Base-by-base conservation (phyloP, 768 basidiomycete species). In the Cystofilobasidium bisporidii region DNA sequence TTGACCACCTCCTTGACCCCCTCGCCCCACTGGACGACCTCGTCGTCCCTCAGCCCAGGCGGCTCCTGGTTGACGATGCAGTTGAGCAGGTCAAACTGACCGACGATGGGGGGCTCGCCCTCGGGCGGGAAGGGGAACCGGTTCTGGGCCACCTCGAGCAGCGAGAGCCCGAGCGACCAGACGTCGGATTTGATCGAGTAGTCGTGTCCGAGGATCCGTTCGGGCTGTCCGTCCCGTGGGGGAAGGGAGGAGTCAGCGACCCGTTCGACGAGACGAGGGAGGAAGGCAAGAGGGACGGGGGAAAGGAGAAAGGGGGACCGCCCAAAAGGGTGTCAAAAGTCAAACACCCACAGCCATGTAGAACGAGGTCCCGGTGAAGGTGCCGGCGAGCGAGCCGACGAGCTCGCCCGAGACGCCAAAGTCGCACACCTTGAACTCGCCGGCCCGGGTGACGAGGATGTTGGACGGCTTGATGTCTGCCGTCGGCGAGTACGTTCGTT, bases 401-500 rank as follows among this genome's bases (percentile, higher is more conserved):
- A 77, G 63, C 69, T 78, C 77, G 2, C 77, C 77, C n/a, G 75
- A 76, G 1, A 78, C 77, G 14, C 77, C 77, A 64, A 78, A 78
- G 71, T 78, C 77, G 61, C 77, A 78, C 28, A 78, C 69, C 72
- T 78, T 78, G 70, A 77, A 74, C 33, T 73, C 71, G 18, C 77
- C 77, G 18, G 71, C 63, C 30, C 71, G 65, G 3, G 76, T 76
- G 20, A 78, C 70, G 40, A 78, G 71, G 32, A 78, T 76, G 70
- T 78, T 78, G 20, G 75, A 76, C n/a, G 77, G 77, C 57, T 78
- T 78, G 72, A 78, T 78, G 53, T 56, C 53, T 56, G 53, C 8
- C n/a, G n/a, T n/a, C n/a, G 36, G 22, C 12, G 33, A 28, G 24
- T n/a, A 43, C 20, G 33, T n/a, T n/a, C n/a, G n/a, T n/a, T n/a